Evolutionary conservation across 352 stramenopile genomes (phyloP), one percentile per base, ranked within the genome.

Genomic region (Globisporangium canariense): DNA sequence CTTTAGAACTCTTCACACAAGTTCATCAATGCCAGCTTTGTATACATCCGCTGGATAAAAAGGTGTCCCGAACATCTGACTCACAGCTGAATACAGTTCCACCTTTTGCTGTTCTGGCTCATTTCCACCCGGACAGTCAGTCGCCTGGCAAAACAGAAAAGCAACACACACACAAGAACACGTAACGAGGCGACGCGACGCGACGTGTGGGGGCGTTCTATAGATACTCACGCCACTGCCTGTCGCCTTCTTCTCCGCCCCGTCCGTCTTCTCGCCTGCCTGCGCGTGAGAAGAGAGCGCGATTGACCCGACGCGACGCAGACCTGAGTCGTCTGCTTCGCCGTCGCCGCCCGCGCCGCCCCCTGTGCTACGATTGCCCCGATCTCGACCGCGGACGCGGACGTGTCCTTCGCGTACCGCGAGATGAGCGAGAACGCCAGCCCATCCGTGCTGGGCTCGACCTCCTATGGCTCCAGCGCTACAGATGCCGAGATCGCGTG

Each of bases 401-500:
- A 60, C 64, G 61, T 67, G 25, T 61, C 60, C n/a, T 81, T 81
- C 43, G 69, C 70, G 41, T 79, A 84, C 71, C 54, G 71, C 51
- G 73, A 79, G 60, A 84, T 84, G 76, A 78, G 69, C 67, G 76
- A 84, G 49, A 65, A 67, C 34, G 54, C 46, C 34, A 63, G 53
- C 18, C 41, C 67, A 51, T 65, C 62, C 11, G 34, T 64, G 34
- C 50, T 61, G n/a, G 46, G 61, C 40, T 56, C 55, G 34, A 76
- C 74, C 16, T 34, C 61, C 55, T 58, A 74, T 18, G 66, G 62
- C 22, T 71, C 71, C 20, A 67, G 64, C 41, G 54, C 68, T n/a
- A 67, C 76, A 14, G 70, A 75, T 28, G 69, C 66, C 2, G 87
- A 96, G 66, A 57, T 92, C 47, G 69, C 71, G 66, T 96, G 87